phyloP scores from a whole-genome alignment of 768 basidiomycete genomes.

The Tephrocybe rancida region DNA sequence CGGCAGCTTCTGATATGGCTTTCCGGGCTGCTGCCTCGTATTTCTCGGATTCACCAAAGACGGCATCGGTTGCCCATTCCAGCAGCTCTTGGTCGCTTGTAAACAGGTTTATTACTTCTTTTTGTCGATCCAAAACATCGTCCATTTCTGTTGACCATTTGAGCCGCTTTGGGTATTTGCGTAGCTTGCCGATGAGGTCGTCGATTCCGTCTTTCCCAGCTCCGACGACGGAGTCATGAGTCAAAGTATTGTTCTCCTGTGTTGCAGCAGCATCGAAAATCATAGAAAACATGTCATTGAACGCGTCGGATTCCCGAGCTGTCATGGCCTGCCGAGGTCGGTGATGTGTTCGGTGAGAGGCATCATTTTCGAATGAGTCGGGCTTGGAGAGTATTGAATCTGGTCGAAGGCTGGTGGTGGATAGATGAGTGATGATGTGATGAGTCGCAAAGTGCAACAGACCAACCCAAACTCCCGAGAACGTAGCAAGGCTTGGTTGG shows the following conservation, averaged over 20 bases:
- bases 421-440: background rate
- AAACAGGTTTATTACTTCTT: constrained; percentile 74
- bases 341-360: constrained; percentile 5
- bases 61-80: constrained; percentile 68
- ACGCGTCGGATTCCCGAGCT: constrained; percentile 62
- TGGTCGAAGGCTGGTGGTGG: background rate
- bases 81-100: constrained; percentile 70
- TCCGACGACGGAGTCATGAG: constrained; percentile 15
- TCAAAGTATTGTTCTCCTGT: constrained; percentile 22
- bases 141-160: constrained; percentile 55
- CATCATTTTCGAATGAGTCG: constrained; percentile 49
- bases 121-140: constrained; percentile 65
- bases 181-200: constrained; percentile 59
- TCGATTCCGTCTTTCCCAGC: constrained; percentile 33
- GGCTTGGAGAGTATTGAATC: constrained; percentile 35
- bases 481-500: background rate
- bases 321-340: constrained; percentile 64
- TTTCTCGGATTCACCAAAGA: constrained; percentile 62
- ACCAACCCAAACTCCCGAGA: background rate
- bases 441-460: background rate
- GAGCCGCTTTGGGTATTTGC: constrained; percentile 48
- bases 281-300: constrained; percentile 75
- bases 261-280: constrained; percentile 60
- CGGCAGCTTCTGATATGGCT: constrained; percentile 31
- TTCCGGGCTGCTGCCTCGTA: constrained; percentile 50